Evolutionary conservation across 768 basidiomycete species (phyloP), one percentile per base, ranked within the genome.

Genomic region (Termitomyces sp.): DNA sequence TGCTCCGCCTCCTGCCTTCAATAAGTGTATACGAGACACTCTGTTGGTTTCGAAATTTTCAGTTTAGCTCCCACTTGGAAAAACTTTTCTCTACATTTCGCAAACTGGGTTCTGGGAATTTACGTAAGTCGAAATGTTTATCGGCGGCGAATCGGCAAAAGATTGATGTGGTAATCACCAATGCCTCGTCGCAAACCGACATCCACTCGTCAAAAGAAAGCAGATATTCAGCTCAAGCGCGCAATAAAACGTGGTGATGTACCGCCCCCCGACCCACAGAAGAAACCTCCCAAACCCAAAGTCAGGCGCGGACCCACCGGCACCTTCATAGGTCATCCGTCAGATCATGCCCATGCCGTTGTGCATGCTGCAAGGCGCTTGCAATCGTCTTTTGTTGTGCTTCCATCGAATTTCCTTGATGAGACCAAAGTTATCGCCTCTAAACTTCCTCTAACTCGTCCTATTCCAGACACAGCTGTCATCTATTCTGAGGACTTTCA

Each of bases 201-300:
- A 10, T 89, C 87, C 0, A 79, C 78, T 41, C 88, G 85, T 56
- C 78, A 88, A 65, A 86, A 85, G 62, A 91, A 87, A 60, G 85
- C 81, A 2, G 82, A 90, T 57, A 78, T 86, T 8, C 84, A 91
- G 68, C 79, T 85, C 50, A 92, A 90, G 65, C 87, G 93, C 24
- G 93, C 94, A 4, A 72, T 88, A 33, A 95, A 95, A 69, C 86
- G 92, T 33, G 93, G 90, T 4, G 90, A 91, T 61, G 69, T 76
- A 3, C 72, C 77, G 15, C 60, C 76, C 24, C 63, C 75, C 49
- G 74, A 78, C 42, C 66, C 72, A 56, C 69, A 68, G 60, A 54
- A 57, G 70, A 61, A 66, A 69, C 63, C 55, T 47, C 63, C 63
- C 39, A 69, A 71, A 51, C 62, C 62, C 31, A 64, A 61, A 44